These are phyloP conservation scores for Linderina pennispora DNA, from an alignment of 192 early-diverging fungal genomes.

Conservation along the genomic window DNA sequence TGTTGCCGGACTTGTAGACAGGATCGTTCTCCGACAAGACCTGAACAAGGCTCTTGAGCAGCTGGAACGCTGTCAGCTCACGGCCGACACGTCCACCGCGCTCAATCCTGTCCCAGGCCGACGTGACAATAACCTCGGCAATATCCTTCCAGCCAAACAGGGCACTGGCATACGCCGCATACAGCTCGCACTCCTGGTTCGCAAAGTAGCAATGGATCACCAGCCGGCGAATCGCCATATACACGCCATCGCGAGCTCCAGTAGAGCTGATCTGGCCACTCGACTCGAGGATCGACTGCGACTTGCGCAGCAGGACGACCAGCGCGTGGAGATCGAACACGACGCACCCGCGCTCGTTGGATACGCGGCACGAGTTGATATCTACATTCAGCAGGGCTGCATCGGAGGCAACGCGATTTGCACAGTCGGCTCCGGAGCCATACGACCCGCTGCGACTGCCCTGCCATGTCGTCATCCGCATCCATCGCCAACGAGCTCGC, in stretches of 20 bases:
- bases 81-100: constrained; percentile 53
- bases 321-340: constrained; percentile 69
- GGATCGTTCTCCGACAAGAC: constrained; percentile 38
- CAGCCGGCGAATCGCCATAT: constrained; percentile 53
- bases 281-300: constrained; percentile 40
- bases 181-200: constrained; percentile 69
- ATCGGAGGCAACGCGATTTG: constrained; percentile 53
- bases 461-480: constrained; percentile 11
- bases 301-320: constrained; percentile 50
- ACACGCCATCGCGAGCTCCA: constrained; percentile 44
- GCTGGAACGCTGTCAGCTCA: constrained; percentile 49
- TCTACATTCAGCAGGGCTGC: constrained; percentile 59
- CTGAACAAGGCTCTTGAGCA: constrained; percentile 61
- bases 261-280: constrained; percentile 40
- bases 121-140: constrained; percentile 57
- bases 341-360: constrained; percentile 52
- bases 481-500: constrained; percentile 11
- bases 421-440: neutral
- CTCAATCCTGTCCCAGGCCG: constrained; percentile 59
- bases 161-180: constrained; percentile 59
- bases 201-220: constrained; percentile 60
- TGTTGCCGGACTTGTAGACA: constrained; percentile 1
- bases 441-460: constrained; percentile 1
- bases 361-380: constrained; percentile 42
- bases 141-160: constrained; percentile 80